Evolutionary conservation across 2,329 filamentous ascomycete species (phyloP), one percentile per base, ranked within the genome.

Genomic region (Talaromyces sp.): DNA sequence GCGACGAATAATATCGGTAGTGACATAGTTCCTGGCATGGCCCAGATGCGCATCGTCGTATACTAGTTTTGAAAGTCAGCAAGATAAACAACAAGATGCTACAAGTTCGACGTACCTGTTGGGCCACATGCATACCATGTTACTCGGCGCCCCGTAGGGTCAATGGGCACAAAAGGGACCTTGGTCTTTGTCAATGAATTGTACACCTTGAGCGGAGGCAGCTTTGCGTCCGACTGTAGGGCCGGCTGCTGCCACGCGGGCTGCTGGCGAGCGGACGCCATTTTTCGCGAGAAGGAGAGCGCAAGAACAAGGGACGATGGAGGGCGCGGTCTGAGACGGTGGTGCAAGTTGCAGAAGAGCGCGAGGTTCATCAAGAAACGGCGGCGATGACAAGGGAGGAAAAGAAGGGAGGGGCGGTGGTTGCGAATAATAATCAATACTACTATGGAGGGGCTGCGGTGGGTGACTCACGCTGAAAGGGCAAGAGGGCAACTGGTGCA

Each of bases 81-180:
- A 23, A 23, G 18, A 23, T 9, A 51, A 28, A 34, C 50, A 34
- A 27, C 16, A 18, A 27, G 6, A 16, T 36, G 34, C 34, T 58
- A 9, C 27, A 18, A 90, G 74, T 91, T 91, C 50, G 90, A 58
- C 60, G 52, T 30, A 55, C 60, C 60, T 14, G 92, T 96, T 62
- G 92, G 92, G 18, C 92, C 92, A 79, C 92, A 96, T 67, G 89
- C 89, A 76, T 96, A 96, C 91, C 92, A 96, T 5, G 86, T 87
- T 31, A 96, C 85, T 72, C 89, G 88, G 69, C 81, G 84, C 36
- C 83, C 84, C 30, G 86, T 84, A 8, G 83, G 80, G 71, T 93
- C 87, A 55, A 90, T 83, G 14, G 91, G 90, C 51, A 88, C 79
- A 70, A 96, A 95, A 4, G 87, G 84, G 52, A 88, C 88, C 70